Evolutionary conservation across 129 eudicot genomes (phyloP).

Genomic region (Lonicera japonica): DNA sequence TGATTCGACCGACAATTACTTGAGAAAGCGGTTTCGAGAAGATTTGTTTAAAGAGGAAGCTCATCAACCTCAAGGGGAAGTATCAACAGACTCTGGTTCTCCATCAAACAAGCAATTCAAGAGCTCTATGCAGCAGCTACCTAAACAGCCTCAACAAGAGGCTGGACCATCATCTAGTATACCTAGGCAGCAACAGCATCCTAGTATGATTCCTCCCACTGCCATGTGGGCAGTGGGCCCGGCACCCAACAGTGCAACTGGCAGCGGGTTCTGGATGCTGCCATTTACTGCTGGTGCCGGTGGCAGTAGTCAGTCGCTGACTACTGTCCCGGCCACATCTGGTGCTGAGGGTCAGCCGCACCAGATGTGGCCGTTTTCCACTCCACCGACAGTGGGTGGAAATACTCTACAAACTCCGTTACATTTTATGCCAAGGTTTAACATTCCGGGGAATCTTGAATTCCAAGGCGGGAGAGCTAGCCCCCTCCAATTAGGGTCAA

Average conservation of each 20-base stretch:
- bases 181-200: slow-evolving; percentile 44
- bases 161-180: slow-evolving; percentile 38
- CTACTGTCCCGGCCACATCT: slow-evolving; percentile 23
- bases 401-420: slow-evolving; percentile 51
- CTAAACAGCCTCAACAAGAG: slow-evolving; percentile 29
- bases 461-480: slow-evolving; percentile 57
- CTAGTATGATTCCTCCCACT: slow-evolving; percentile 43
- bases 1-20: slow-evolving; percentile 38
- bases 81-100: slow-evolving; percentile 30
- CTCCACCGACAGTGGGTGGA: slow-evolving; percentile 25
- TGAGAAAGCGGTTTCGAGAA: slow-evolving; percentile 59
- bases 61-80: slow-evolving; percentile 25
- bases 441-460: slow-evolving; percentile 42
- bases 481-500: slow-evolving; percentile 62
- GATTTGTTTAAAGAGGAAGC: slow-evolving; percentile 75
- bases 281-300: slow-evolving; percentile 33
- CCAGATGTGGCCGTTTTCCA: slow-evolving; percentile 71
- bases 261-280: slow-evolving; percentile 65
- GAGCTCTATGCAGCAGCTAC: slow-evolving; percentile 22
- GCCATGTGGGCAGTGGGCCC: slow-evolving; percentile 82
- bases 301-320: slow-evolving; percentile 11
- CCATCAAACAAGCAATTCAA: slow-evolving; percentile 59
- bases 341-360: slow-evolving; percentile 28
- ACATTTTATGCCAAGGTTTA: slow-evolving; percentile 62
- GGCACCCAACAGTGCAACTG: slow-evolving; percentile 36